Evolutionary conservation across 306 rosid species (phyloP), one percentile per base, ranked within the genome.

Genomic region (Ochetophila trinervis): DNA sequence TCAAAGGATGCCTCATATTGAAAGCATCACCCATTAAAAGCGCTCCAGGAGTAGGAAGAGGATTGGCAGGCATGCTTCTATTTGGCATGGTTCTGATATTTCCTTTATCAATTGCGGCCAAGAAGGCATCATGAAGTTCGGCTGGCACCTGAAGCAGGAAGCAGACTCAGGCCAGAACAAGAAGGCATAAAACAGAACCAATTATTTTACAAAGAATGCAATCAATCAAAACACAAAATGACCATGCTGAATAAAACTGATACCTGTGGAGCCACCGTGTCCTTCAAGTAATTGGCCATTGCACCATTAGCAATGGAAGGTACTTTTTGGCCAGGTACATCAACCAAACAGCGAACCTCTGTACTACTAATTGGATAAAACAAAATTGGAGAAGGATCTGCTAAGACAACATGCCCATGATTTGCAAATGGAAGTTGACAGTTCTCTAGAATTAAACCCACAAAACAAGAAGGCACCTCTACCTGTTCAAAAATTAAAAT

Each of bases 1-100:
- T 78, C 63, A 79, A 74, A 23, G 87, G 92, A 72, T 86, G 87
- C 12, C 82, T 84, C 85, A 81, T 83, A 68, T 86, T 86, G 81
- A 86, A 78, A 68, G 91, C 85, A 63, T 86, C 92, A 0, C 93
- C 93, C 70, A 87, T 40, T 60, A 87, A 65, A 22, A 87, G 72
- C 5, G 93, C 93, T 72, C 93, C 87, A 0, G 84, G 84, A 24
- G 82, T 77, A 35, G 80, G 82, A 53, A 15, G 75, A 5, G 89
- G 87, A 57, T 59, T 63, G 5, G 87, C 85, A 22, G 80, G 79
- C 85, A 84, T 84, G 73, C 74, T 71, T 73, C 70, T 56, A 53
- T 86, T 84, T 30, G 85, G 89, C 83, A 84, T 81, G 47, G 63
- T 77, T 79, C 82, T 79, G 20, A 84, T 84, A 68, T 81, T 76